Percentiles rank a stretch among this genome's conserved stretches.
Conservation (phyloP, 176 grass and related monocot species). For the Panicum miliaceum region DNA sequence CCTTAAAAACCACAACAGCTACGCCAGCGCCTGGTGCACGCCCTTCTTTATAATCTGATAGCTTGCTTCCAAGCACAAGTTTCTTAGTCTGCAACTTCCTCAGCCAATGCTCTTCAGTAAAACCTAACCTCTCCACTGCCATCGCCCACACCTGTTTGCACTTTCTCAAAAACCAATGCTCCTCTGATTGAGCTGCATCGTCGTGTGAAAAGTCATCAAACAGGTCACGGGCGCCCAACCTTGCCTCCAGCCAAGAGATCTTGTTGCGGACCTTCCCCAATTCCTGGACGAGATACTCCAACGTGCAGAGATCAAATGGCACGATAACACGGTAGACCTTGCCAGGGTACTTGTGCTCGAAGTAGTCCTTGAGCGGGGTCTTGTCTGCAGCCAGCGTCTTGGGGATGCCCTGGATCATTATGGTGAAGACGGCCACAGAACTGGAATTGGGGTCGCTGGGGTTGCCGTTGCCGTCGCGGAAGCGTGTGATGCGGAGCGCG, state of each 20-base stretch:
- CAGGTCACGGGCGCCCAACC: constrained; percentile 59
- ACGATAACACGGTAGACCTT: constrained; percentile 85
- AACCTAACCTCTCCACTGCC: constrained; percentile 57
- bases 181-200: neutral
- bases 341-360: constrained; percentile 93
- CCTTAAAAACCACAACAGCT: constrained; percentile 94
- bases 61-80: constrained; percentile 68
- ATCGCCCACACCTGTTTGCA: constrained; percentile 59
- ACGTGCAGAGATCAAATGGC: constrained; percentile 80
- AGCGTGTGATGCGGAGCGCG: constrained; percentile 85
- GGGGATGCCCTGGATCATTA: constrained; percentile 98
- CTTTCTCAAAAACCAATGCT: constrained; percentile 63
- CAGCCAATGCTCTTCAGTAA: constrained; percentile 77
- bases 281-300: constrained; percentile 69
- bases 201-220: constrained; percentile 44
- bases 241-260: constrained; percentile 93
- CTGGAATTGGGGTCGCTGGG: constrained; percentile 85
- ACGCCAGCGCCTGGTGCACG: constrained; percentile 74
- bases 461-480: constrained; percentile 93
- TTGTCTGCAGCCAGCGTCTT: constrained; percentile 73
- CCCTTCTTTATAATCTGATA: constrained; percentile 83
- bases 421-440: constrained; percentile 88
- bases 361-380: constrained; percentile 81
- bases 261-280: constrained; percentile 72
- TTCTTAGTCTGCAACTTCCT: constrained; percentile 80